phyloP scores from a whole-genome alignment of 495 filamentous ascomycete species.

The Darksidea phi region DNA sequence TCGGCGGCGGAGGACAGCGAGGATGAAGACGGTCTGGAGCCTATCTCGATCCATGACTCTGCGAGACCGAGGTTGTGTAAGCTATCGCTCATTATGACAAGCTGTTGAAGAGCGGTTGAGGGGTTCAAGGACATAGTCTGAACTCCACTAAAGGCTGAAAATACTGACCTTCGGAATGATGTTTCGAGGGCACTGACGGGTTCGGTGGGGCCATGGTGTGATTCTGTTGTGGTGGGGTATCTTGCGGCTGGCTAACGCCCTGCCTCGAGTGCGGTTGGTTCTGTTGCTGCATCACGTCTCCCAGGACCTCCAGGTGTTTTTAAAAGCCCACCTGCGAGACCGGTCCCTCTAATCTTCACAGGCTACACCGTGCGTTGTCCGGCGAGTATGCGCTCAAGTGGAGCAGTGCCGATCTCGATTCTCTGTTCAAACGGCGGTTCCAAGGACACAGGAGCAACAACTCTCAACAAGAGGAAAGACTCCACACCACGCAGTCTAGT shows the following conservation, averaged over 20 bases:
- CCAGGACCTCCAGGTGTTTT: not conserved
- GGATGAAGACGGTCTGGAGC: slow-evolving; percentile 89
- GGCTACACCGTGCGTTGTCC: not conserved
- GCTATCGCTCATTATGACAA: slow-evolving; percentile 4
- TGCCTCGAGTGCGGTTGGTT: slow-evolving; percentile 8
- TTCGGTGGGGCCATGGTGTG: slow-evolving; percentile 10
- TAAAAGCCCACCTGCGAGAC: not conserved
- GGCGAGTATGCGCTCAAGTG: slow-evolving; percentile 14
- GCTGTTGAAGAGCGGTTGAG: not conserved
- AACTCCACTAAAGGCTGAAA: not conserved
- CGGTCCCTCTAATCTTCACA: not conserved
- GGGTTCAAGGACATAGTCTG: not conserved
- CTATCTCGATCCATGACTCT: slow-evolving; percentile 97
- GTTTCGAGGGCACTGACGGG: slow-evolving; percentile 10
- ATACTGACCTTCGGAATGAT: slow-evolving; percentile 29
- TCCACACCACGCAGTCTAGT: too few relatives aligned
- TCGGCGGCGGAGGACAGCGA: slow-evolving; percentile 80
- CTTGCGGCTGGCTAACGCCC: not conserved
- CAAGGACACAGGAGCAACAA: not conserved
- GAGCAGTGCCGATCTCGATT: slow-evolving; percentile 20
- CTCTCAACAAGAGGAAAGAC: too few relatives aligned
- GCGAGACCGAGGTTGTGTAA: slow-evolving; percentile 29
- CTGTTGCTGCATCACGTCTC: slow-evolving; percentile 17
- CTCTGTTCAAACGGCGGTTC: slow-evolving; percentile 8
- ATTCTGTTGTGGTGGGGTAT: slow-evolving; percentile 7